A percentile compares a stretch with the other conserved stretches of the same genome.
phyloP scores from a whole-genome alignment of 345 rosid genomes.

The Camelina sativa region DNA sequence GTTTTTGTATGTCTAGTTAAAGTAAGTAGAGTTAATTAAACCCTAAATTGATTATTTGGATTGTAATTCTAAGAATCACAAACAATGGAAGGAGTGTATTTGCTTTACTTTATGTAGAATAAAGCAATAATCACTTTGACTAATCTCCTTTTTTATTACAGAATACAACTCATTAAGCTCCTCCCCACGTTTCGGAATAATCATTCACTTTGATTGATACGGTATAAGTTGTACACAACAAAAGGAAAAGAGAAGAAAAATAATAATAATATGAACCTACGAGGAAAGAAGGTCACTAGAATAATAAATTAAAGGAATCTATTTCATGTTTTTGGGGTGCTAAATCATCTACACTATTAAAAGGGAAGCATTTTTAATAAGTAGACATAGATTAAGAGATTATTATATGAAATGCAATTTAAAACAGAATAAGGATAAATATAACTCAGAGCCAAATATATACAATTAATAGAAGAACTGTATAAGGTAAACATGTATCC shows the following conservation, averaged over 20 bases:
- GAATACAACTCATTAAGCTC: constrained; percentile 29
- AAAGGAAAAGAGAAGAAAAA: background rate
- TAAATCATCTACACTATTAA: too few species aligned
- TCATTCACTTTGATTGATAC: constrained; percentile 17
- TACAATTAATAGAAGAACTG: too few species aligned
- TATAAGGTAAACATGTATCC: too few species aligned
- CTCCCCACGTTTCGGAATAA: constrained; percentile 33
- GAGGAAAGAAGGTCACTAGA: constrained; percentile 10
- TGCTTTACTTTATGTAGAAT: constrained; percentile 23
- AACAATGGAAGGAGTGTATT: background rate
- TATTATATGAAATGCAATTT: too few species aligned
- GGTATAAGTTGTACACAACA: background rate
- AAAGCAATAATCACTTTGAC: constrained; percentile 37
- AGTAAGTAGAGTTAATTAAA: constrained; percentile 25
- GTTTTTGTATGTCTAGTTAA: constrained; percentile 27
- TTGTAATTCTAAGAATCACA: constrained; percentile 5
- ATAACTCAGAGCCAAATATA: too few species aligned
- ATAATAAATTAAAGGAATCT: too few species aligned
- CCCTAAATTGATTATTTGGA: background rate
- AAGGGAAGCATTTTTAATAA: too few species aligned
- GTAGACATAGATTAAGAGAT: too few species aligned
- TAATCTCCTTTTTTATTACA: constrained; percentile 3
- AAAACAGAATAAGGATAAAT: too few species aligned
- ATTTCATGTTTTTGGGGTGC: too few species aligned
- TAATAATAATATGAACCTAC: constrained; percentile 11